phyloP scores from a whole-genome alignment of 805 yeast species.

The Ogataea salicorniae region DNA sequence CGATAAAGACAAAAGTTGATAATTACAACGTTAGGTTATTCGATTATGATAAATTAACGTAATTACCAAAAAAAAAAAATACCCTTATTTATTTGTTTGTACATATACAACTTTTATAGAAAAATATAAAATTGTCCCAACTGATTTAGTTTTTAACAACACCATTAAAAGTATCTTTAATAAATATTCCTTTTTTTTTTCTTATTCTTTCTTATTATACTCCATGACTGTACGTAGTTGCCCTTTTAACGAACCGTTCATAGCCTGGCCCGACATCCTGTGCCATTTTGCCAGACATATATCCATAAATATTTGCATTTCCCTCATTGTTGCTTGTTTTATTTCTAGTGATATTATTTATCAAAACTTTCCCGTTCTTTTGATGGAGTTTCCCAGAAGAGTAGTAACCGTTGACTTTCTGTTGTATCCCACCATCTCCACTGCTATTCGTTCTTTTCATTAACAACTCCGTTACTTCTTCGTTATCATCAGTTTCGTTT shows the following conservation, averaged over 20 bases:
- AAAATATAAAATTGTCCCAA: not conserved
- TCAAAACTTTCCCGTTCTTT: not conserved
- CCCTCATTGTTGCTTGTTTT: not conserved
- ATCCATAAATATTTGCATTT: not conserved
- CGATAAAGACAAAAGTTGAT: slow-evolving; percentile 12
- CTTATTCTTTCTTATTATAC: not conserved
- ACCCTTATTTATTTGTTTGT: too few relatives aligned
- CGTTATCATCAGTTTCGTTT: too few relatives aligned
- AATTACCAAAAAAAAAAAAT: too few relatives aligned
- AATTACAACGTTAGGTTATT: slow-evolving; percentile 15
- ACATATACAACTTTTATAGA: not conserved
- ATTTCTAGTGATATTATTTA: not conserved
- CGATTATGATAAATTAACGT: slow-evolving; percentile 10
- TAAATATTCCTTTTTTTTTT: not conserved
- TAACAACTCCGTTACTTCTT: too few relatives aligned
- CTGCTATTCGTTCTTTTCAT: too few relatives aligned
- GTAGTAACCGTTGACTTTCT: not conserved
- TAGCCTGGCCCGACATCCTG: slow-evolving; percentile 1
- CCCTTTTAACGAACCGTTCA: slow-evolving; percentile 16
- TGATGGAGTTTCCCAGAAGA: not conserved
- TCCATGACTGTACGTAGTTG: slow-evolving; percentile 8
- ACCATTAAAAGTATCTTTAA: not conserved
- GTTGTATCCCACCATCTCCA: too few relatives aligned
- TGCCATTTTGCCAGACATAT: too few relatives aligned
- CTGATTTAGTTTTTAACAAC: not conserved